A percentile compares a stretch with the other conserved stretches of the same genome.
Conservation (phyloP, 2,329 filamentous ascomycete species). For the Sporothrix humicola region DNA sequence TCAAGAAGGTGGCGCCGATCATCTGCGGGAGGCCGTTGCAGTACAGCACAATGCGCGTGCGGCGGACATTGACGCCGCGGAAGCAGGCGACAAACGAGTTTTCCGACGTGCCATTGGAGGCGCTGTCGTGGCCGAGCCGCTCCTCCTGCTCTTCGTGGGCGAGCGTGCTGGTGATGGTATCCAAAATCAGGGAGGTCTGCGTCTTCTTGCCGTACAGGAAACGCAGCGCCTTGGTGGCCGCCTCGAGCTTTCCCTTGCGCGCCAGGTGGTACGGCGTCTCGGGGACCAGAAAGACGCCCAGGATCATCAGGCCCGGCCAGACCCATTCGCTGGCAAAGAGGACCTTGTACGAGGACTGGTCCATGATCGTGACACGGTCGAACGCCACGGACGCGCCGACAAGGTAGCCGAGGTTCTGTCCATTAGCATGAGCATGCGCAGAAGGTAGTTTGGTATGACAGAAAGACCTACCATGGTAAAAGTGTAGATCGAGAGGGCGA, state of each 20-base stretch:
- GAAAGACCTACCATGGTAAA: neutral
- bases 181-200: neutral
- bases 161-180: neutral
- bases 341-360: neutral
- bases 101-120: too few species aligned
- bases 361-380: neutral
- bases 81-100: conserved; percentile 21
- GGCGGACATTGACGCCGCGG: conserved; percentile 30
- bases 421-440: neutral
- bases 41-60: conserved; percentile 29
- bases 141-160: neutral
- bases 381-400: neutral
- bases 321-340: conserved; percentile 8
- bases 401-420: neutral
- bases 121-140: neutral
- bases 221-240: neutral
- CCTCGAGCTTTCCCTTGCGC: neutral
- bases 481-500: neutral
- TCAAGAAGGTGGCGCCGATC: conserved; percentile 17
- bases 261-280: neutral
- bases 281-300: neutral
- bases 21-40: conserved; percentile 27
- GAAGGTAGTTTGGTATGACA: too few species aligned
- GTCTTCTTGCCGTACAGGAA: conserved; percentile 3
- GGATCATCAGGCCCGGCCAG: neutral